Evolutionary conservation across 805 yeast genomes (phyloP).

Genomic region (Blastobotrys chiropterorum): DNA sequence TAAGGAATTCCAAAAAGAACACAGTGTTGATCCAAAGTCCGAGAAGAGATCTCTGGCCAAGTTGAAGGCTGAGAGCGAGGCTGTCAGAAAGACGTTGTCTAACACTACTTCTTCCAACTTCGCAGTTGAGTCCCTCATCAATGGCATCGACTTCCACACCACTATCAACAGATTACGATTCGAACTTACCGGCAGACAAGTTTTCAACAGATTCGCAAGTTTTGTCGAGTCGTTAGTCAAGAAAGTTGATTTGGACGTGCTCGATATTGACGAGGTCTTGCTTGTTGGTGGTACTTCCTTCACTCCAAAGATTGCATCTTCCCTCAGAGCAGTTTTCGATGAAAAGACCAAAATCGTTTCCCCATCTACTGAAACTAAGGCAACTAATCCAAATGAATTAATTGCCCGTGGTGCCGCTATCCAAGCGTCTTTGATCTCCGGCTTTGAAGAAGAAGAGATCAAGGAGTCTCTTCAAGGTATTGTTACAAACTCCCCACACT

Average conservation of each 20-base stretch:
- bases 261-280: slow-evolving; percentile 86
- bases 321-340: slow-evolving; percentile 71
- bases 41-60: slow-evolving; percentile 85
- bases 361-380: slow-evolving; percentile 68
- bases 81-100: slow-evolving; percentile 85
- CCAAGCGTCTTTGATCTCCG: slow-evolving; percentile 80
- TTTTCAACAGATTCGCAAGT: slow-evolving; percentile 64
- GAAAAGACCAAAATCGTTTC: slow-evolving; percentile 59
- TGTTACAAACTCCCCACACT: slow-evolving; percentile 82
- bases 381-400: slow-evolving; percentile 82
- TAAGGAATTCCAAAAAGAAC: slow-evolving; percentile 89
- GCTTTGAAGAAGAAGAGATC: slow-evolving; percentile 78
- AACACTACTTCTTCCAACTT: slow-evolving; percentile 84
- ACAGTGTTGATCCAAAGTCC: slow-evolving; percentile 68
- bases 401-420: slow-evolving; percentile 92
- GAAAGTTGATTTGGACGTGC: slow-evolving; percentile 77
- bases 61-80: slow-evolving; percentile 72
- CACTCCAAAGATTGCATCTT: slow-evolving; percentile 83
- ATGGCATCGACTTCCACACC: slow-evolving; percentile 89
- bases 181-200: slow-evolving; percentile 79
- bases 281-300: slow-evolving; percentile 91
- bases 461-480: slow-evolving; percentile 78
- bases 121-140: slow-evolving; percentile 91
- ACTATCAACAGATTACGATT: slow-evolving; percentile 89
- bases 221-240: slow-evolving; percentile 69